Evolutionary conservation across 129 eudicot species (phyloP), one percentile per base, ranked within the genome.

Genomic region (Silybum marianum): DNA sequence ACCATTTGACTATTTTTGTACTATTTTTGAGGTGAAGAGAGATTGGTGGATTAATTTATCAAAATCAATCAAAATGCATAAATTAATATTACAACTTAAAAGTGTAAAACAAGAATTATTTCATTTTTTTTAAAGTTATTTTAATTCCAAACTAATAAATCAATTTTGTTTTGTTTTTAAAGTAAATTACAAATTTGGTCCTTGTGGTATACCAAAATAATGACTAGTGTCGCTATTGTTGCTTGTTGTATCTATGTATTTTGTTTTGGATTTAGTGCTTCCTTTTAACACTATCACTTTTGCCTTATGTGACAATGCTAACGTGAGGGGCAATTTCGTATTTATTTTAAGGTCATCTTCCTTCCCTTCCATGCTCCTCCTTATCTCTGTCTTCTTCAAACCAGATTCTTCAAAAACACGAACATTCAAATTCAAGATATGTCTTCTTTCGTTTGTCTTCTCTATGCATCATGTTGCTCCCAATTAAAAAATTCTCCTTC

Each of bases 1-100:
- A 23, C 72, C 72, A 6, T 76, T 78, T 69, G 81, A 82, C 71
- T 69, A 16, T 76, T 23, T 69, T 69, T 62, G 14, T 60, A 39
- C 19, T 23, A 0, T 62, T 73, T 63, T 0, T 70, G 67, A 69
- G 86, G 81, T 76, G 19, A 70, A 70, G 66, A 82, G 69, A 38
- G 7, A n/a, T 51, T 69, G 71, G 63, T 69, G 48, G 18, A 14
- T 54, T 18, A 54, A 16, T 16, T 54, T 7, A 44, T 40, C 75
- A 32, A 67, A 58, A 66, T 65, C 46, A 7, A 38, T 62, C 24
- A 62, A 62, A 62, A 62, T 19, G 26, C 8, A 62, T 12, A 19
- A 62, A 21, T 51, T 14, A 16, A 16, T 9, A 62, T 62, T 62
- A 62, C 13, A n/a, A 62, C 26, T 62, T 62, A 3, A 62, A 62